These are phyloP conservation scores for Tricholoma matsutake DNA, from an alignment of 768 basidiomycete genomes.

Conservation along the genomic window DNA sequence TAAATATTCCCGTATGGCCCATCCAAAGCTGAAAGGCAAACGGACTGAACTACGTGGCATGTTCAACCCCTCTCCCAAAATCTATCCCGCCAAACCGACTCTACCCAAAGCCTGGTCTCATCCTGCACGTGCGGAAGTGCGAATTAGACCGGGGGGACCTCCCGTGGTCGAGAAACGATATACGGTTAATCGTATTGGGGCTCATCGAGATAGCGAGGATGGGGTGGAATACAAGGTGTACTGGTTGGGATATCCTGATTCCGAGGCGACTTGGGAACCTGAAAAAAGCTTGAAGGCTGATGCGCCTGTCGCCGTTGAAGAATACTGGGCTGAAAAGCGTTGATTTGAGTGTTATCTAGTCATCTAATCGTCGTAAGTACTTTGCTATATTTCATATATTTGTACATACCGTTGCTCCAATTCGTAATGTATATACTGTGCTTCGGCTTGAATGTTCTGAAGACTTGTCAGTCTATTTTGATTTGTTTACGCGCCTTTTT, in stretches of 20 bases:
- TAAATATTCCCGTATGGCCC: conserved; percentile 65
- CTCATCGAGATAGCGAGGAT: conserved; percentile 34
- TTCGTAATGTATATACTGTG: not conserved
- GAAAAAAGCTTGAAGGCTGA: conserved; percentile 44
- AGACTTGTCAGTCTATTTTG: conserved; percentile 9
- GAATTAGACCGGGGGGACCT: conserved; percentile 37
- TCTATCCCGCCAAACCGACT: conserved; percentile 24
- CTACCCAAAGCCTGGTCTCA: conserved; percentile 59
- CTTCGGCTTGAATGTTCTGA: no score
- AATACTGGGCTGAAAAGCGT: conserved; percentile 30
- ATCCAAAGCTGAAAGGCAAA: conserved; percentile 43
- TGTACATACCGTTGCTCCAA: not conserved
- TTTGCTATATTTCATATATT: not conserved
- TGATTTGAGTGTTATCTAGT: not conserved
- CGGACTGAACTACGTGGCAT: conserved; percentile 36
- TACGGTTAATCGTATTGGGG: conserved; percentile 33
- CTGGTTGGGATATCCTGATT: conserved; percentile 53
- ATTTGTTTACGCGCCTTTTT: conserved; percentile 23
- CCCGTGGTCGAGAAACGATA: conserved; percentile 44
- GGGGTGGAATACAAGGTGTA: conserved; percentile 44
- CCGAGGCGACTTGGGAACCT: conserved; percentile 60
- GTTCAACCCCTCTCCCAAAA: conserved; percentile 30
- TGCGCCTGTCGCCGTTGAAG: conserved; percentile 42
- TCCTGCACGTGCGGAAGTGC: conserved; percentile 36
- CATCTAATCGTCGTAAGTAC: not conserved